Evolutionary conservation across 257 asterid species (phyloP), one percentile per base, ranked within the genome.

Genomic region (Nicotiana paniculata): DNA sequence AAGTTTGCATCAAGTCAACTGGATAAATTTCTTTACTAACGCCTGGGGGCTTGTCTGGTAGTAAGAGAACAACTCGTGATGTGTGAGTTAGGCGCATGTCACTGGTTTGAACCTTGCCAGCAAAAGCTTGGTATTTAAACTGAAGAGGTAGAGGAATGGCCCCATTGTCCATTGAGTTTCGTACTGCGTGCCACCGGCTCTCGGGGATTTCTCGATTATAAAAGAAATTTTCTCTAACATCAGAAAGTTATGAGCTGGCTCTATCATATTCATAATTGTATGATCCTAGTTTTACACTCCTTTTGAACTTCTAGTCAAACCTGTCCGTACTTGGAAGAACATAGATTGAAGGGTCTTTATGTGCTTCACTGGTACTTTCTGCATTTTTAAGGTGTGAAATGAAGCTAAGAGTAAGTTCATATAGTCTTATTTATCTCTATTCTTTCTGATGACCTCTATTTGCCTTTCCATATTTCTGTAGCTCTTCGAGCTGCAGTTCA

Each of bases 401-500:
- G 58, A 37, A 32, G 35, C 61, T 46, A 12, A 72, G 78, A 72
- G 78, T 11, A 6, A 43, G 37, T 46, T 46, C 12, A 26, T 48
- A 6, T 24, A 61, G 58, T 30, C 54, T 77, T 65, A 30, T n/a
- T 65, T 65, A 13, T 26, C 32, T 64, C 21, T 64, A 35, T 13
- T 65, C n/a, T 13, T 72, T 72, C 83, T 81, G 66, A 12, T 66
- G 66, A 66, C 12, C 11, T 65, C 26, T 53, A 18, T 54, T 51
- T 51, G 30, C 65, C 39, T 81, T 53, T 69, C 67, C 35, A 18
- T 66, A 18, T 43, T 21, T 90, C 77, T 87, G 88, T 86, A 96
- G 99, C 98, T 82, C 92, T 96, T 79, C 97, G 97, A 78, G 62
- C 88, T 67, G 97, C 97, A 84, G 95, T 94, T 72, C 97, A 92